Base-by-base conservation (phyloP, 108 stramenopile species). In the Fistulifera pelliculosa region DNA sequence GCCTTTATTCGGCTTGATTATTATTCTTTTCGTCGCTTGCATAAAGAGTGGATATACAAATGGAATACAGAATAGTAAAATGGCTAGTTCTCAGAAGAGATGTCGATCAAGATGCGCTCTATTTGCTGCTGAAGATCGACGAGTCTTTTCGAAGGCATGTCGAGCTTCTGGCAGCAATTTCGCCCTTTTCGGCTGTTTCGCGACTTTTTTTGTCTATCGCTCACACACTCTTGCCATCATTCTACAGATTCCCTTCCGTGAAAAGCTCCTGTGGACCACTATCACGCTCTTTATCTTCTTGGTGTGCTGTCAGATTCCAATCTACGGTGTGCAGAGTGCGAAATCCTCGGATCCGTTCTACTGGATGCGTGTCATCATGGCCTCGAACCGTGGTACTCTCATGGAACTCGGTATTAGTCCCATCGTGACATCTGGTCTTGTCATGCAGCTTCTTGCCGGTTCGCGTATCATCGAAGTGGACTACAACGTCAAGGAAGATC, bases 341-440 rank as follows among this genome's bases (percentile, higher is more conserved):
- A 96, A 96, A 75, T 95, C 95, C 21, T 95, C 95, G 39, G 98
- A 99, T 74, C 98, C 98, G 16, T 96, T 99, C 83, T 98, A 95
- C 81, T 98, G 96, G 96, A 95, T 99, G 94, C 90, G 98, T 22
- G 96, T 99, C 43, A 97, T 99, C 60, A 83, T 99, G n/a, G 98
- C 98, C 26, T 98, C 97, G 61, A 99, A 99, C 81, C 85, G 96
- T 40, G 97, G 97, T 45, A 99, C 98, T 31, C 86, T 99, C 28
- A 99, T 99, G 98, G 98, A 99, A 70, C 89, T 99, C 40, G 98
- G 98, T 42, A 99, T 99, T 68, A 77, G 81, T 41, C 98, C 98
- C 58, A 94, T 98, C 58, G 87, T 98, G 22, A 96, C 95, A 21
- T 85, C 94, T 15, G 93, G 93, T 38, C 68, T 96, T 35, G 89